A percentile compares a stretch with the other conserved stretches of the same genome.
Evolutionary conservation across 2,329 filamentous ascomycete species (phyloP).

Genomic region (Penicillium capsulatum): DNA sequence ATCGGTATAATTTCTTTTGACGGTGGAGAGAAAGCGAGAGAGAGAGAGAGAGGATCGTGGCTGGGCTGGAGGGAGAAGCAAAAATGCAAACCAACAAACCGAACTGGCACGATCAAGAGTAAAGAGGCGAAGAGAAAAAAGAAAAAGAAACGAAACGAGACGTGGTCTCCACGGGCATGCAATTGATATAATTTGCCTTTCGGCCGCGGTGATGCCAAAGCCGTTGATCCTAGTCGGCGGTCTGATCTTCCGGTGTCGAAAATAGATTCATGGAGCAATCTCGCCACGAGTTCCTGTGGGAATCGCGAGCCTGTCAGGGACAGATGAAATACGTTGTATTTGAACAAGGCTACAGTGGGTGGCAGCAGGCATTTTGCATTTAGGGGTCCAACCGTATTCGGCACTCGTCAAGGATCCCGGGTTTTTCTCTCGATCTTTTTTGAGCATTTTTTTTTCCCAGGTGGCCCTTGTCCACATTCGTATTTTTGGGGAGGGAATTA

Average conservation of each 20-base stretch:
- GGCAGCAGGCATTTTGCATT: slow-evolving; percentile 23
- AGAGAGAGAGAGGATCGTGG: slow-evolving; percentile 9
- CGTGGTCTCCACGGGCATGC: slow-evolving; percentile 7
- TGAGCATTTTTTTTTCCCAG: slow-evolving; percentile 5
- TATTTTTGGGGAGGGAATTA: slow-evolving; percentile 1
- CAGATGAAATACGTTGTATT: slow-evolving; percentile 23
- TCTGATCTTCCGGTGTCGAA: background rate
- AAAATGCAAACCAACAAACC: too few species aligned
- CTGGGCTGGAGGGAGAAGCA: slow-evolving; percentile 18
- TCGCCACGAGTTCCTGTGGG: slow-evolving; percentile 28
- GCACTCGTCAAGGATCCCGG: slow-evolving; percentile 8
- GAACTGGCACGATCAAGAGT: background rate
- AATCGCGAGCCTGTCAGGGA: slow-evolving; percentile 28
- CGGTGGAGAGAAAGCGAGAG: slow-evolving; percentile 1
- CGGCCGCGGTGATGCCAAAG: background rate
- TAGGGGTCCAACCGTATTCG: slow-evolving; percentile 25
- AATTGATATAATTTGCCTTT: slow-evolving; percentile 16
- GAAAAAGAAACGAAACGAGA: slow-evolving; percentile 2
- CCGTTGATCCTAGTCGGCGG: slow-evolving; percentile 3
- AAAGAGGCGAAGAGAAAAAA: slow-evolving; percentile 1
- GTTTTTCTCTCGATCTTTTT: slow-evolving; percentile 5
- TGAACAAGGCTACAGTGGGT: slow-evolving; percentile 22
- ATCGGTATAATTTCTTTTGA: slow-evolving; percentile 13
- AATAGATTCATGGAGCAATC: slow-evolving; percentile 15
- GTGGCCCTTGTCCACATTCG: too few species aligned